Conservation (phyloP, 495 filamentous ascomycete genomes). For the Mycothermus thermophilus region DNA sequence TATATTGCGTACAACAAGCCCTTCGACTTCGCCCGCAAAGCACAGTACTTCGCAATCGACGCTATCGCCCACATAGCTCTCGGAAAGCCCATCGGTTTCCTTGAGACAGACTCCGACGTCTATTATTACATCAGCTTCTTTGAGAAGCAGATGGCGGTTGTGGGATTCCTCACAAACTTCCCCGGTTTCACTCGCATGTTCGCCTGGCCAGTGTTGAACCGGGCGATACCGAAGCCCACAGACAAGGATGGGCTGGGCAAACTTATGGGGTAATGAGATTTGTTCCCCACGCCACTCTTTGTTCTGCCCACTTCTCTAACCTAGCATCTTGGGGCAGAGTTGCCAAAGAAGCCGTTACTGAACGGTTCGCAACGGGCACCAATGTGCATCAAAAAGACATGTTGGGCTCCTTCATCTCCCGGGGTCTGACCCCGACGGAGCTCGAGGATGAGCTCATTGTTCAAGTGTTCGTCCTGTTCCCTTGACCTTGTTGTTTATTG, state of each 20-base stretch:
- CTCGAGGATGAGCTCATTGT: conserved; percentile 24
- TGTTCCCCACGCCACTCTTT: not conserved
- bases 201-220: conserved; percentile 7
- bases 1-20: conserved; percentile 4
- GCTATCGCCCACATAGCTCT: conserved; percentile 11
- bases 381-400: conserved; percentile 19
- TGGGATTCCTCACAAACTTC: conserved; percentile 3
- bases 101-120: conserved; percentile 15
- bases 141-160: conserved; percentile 9
- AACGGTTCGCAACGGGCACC: conserved; percentile 16
- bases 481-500: not conserved
- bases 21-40: conserved; percentile 27
- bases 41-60: conserved; percentile 15
- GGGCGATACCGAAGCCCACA: conserved; percentile 6
- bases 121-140: conserved; percentile 13
- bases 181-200: conserved; percentile 6
- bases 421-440: conserved; percentile 26
- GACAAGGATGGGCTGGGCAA: conserved; percentile 12
- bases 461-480: conserved; percentile 9
- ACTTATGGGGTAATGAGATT: conserved; percentile 8
- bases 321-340: not conserved
- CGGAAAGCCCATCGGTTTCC: conserved; percentile 22
- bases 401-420: conserved; percentile 26
- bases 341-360: conserved; percentile 11
- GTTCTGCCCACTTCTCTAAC: not conserved